Base-by-base conservation (phyloP, 1,284 basidiomycete genomes). In the Cerioporus squamosus region DNA sequence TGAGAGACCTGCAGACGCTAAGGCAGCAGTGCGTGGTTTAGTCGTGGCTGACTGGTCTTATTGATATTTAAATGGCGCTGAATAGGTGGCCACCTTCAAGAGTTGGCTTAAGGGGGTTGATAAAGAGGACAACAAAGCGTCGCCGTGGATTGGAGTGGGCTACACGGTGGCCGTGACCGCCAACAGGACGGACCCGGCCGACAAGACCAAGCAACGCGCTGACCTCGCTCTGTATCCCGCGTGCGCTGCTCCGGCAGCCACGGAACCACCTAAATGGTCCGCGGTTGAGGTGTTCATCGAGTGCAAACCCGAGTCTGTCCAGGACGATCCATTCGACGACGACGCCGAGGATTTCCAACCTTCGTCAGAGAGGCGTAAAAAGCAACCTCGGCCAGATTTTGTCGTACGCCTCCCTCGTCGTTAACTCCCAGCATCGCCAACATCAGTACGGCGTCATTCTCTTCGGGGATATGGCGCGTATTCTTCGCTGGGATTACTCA, bases 401-500 rank as follows among this genome's bases (percentile, higher is more conserved):
- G n/a, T 26, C 29, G 5, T 53, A 56, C 22, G 44, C 60, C 3
- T 18, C 31, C 15, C n/a, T 22, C 36, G 36, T 59, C 8, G 53
- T 62, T 36, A 22, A 50, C 8, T 17, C 22, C 15, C 59, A 64
- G 44, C 47, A 49, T 26, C 44, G 43, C 23, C 45, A 23, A 8
- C 51, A 55, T 26, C 26, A 50, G 20, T 60, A 47, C 48, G 17
- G n/a, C 7, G 40, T 61, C 18, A 8, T 49, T 17, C 38, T 61
- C 26, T 22, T 58, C 15, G 53, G 56, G 12, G 18, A 31, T 18
- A 53, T 39, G n/a, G 59, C 50, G 5, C 55, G 59, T 12, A 23
- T 63, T 9, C 12, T 33, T 7, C 33, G 52, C 12, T 61, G 51
- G 48, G 62, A 63, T 31, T 40, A 52, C 18, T 44, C 62, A 1